Base-by-base conservation (phyloP, 1,284 basidiomycete species). In the Leccinum subrobustum region DNA sequence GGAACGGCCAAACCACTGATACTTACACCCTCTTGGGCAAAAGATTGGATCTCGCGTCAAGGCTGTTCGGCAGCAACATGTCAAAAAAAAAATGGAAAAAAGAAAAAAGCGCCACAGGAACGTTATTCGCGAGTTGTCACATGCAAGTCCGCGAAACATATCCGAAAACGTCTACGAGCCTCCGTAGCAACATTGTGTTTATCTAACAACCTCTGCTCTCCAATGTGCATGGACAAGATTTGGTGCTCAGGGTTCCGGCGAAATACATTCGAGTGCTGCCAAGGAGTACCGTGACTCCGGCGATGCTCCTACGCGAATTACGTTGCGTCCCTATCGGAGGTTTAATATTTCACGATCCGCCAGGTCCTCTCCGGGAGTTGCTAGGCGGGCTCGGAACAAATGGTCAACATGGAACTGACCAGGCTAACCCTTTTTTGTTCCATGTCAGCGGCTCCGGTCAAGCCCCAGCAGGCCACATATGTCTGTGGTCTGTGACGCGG, bases 371-470 rank as follows among this genome's bases (percentile, higher is more conserved):
- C 9, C 62, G 64, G 64, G 67, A 71, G 69, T 72, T 71, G 69
- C 68, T 70, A 72, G 42, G 70, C 70, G 67, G 59, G 35, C 64
- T 64, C 69, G 67, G 69, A 69, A 69, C 60, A 61, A 67, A 60
- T 60, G 54, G 23, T 48, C 33, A 59, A 58, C 53, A 66, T 60
- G 59, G 64, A 58, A 52, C 54, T 8, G 47, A 52, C 31, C 53
- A 54, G 31, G 56, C 62, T 58, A 67, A 54, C 70, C 70, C 57
- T 55, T 70, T 73, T 66, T 58, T 57, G 66, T 64, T 71, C 67
- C 71, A 70, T 70, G 68, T 70, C 71, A 70, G 68, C 71, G 68
- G 71, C 68, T 59, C 69, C 60, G 65, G 56, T 56, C 67, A 53
- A 66, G 67, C 52, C 52, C 59, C 59, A 60, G 61, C 69, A 58